phyloP scores from a whole-genome alignment of 176 grass and related monocot species.

The Oryza rufipogon region DNA sequence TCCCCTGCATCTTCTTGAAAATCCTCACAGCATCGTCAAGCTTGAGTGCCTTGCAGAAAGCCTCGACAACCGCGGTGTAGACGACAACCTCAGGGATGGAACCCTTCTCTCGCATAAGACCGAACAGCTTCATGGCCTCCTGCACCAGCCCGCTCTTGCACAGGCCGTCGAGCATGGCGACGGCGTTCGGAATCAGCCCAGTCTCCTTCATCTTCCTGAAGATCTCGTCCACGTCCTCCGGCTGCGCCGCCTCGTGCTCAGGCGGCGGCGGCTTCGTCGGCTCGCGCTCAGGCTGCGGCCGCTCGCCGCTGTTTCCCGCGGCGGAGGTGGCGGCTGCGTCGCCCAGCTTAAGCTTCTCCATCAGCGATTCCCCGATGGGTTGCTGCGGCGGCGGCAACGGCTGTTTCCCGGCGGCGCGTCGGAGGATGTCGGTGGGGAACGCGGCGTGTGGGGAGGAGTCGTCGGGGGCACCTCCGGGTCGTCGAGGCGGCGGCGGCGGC shows the following conservation, averaged over 20 bases:
- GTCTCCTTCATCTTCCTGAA: conserved; percentile 94
- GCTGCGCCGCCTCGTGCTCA: conserved; percentile 1
- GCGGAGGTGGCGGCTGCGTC: conserved; percentile 16
- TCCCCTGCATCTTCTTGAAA: conserved; percentile 89
- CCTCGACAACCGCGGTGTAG: conserved; percentile 90
- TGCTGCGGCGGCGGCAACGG: conserved; percentile 6
- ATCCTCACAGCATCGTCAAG: conserved; percentile 79
- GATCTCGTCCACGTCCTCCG: conserved; percentile 69
- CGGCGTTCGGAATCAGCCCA: conserved; percentile 83
- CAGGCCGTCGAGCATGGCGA: conserved; percentile 87
- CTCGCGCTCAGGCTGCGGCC: neutral
- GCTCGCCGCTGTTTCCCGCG: conserved; percentile 6
- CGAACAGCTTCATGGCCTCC: conserved; percentile 95
- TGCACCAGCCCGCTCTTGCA: conserved; percentile 92
- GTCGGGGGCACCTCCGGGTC: conserved; percentile 16
- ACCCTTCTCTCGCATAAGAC: conserved; percentile 89
- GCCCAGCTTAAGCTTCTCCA: conserved; percentile 70
- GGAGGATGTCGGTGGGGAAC: conserved; percentile 42
- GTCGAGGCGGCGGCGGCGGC: neutral
- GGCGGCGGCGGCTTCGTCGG: neutral
- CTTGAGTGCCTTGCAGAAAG: conserved; percentile 71
- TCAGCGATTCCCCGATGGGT: conserved; percentile 53
- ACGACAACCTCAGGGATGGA: conserved; percentile 93
- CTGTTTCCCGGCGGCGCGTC: conserved; percentile 15
- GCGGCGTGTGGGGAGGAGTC: conserved; percentile 1